These are phyloP conservation scores for Saccharum hybrid DNA, from an alignment of 202 grass and related monocot genomes.

Conservation along the genomic window DNA sequence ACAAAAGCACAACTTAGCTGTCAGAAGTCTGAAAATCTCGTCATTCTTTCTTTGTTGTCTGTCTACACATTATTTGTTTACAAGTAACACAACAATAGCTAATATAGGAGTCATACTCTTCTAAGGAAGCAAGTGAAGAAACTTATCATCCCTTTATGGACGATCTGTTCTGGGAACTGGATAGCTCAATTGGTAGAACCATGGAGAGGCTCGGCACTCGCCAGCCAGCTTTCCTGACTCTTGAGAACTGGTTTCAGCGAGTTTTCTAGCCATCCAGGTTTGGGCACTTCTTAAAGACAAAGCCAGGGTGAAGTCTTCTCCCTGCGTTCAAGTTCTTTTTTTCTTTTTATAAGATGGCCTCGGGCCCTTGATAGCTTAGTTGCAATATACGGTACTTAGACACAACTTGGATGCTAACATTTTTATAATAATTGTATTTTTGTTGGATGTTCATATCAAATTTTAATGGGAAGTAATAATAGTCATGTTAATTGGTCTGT, in stretches of 20 bases:
- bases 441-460: neutral
- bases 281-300: neutral
- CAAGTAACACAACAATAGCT: neutral
- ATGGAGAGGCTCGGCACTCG: neutral
- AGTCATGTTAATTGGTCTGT: conserved; percentile 13
- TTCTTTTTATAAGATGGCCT: neutral
- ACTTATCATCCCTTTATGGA: neutral
- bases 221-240: neutral
- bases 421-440: conserved; percentile 20
- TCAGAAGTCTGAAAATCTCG: neutral
- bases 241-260: neutral
- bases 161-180: neutral
- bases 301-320: neutral
- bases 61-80: neutral
- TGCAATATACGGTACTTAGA: neutral
- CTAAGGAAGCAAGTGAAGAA: neutral
- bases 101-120: conserved; percentile 27
- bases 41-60: neutral
- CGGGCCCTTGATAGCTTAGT: conserved; percentile 10
- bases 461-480: conserved; percentile 7
- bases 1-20: neutral
- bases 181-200: neutral
- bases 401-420: neutral
- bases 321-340: neutral
- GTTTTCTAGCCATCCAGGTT: neutral